phyloP scores from a whole-genome alignment of 1,284 basidiomycete genomes.

The Sporisorium sorghi region DNA sequence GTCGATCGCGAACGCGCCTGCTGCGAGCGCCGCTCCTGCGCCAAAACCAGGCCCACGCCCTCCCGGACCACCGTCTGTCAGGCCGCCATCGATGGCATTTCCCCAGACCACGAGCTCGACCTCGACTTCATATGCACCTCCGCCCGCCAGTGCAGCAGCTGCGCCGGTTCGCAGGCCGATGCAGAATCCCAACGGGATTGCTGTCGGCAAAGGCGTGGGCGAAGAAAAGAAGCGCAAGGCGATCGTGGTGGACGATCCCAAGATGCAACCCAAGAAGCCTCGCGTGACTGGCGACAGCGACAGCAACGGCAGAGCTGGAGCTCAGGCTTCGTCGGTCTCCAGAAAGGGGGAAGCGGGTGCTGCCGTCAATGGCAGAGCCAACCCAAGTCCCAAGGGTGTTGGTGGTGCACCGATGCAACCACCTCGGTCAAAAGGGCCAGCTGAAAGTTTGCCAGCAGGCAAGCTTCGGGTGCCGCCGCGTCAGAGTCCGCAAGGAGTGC shows the following conservation, averaged over 20 bases:
- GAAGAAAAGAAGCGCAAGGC: constrained; percentile 42
- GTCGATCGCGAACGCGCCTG: not conserved
- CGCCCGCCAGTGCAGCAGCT: constrained; percentile 5
- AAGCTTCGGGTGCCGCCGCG: constrained; percentile 17
- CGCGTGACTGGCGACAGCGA: constrained; percentile 21
- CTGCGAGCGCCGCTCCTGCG: constrained; percentile 5
- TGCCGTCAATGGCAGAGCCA: constrained; percentile 9
- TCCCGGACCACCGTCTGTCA: constrained; percentile 12
- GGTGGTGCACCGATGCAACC: constrained; percentile 14
- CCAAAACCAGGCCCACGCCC: constrained; percentile 8
- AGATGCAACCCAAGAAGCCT: constrained; percentile 32
- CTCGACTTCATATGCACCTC: constrained; percentile 24
- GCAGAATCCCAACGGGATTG: constrained; percentile 13
- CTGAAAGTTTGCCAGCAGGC: constrained; percentile 24
- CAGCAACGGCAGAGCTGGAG: constrained; percentile 9
- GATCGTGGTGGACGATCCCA: constrained; percentile 36
- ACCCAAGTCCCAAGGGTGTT: constrained; percentile 4
- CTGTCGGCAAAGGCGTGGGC: constrained; percentile 3
- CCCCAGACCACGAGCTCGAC: not conserved
- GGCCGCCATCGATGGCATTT: constrained; percentile 22
- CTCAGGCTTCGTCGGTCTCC: not conserved
- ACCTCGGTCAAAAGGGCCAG: constrained; percentile 14
- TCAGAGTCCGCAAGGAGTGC: constrained; percentile 21
- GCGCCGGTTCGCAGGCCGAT: not conserved
- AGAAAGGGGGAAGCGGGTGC: not conserved